These are phyloP conservation scores for Brassica juncea DNA, from an alignment of 345 rosid species.

Conservation along the genomic window DNA sequence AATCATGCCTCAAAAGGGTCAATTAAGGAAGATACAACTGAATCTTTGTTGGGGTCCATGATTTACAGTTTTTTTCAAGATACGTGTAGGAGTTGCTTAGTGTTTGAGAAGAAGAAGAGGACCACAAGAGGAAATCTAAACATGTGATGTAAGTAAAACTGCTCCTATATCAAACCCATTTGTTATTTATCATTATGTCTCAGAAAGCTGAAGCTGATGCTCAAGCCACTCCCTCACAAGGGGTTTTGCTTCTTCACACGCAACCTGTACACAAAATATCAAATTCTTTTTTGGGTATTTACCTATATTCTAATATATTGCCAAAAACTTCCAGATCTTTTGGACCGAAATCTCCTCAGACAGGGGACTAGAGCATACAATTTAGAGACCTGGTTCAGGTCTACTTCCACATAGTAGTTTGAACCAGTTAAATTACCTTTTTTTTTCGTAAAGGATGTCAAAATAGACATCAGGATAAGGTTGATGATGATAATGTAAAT, in stretches of 20 bases:
- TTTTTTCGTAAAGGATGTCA: not conserved
- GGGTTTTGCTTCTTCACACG: slow-evolving; percentile 44
- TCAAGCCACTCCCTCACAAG: slow-evolving; percentile 38
- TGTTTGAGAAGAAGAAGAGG: slow-evolving; percentile 31
- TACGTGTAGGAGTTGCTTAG: slow-evolving; percentile 40
- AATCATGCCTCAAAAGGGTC: slow-evolving; percentile 38
- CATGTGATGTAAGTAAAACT: slow-evolving; percentile 35
- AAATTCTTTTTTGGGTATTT: slow-evolving; percentile 20
- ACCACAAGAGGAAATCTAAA: slow-evolving; percentile 40
- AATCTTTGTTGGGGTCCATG: slow-evolving; percentile 44
- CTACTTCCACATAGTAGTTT: not conserved
- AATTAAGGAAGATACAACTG: slow-evolving; percentile 41
- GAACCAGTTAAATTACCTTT: not conserved
- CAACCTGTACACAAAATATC: slow-evolving; percentile 36
- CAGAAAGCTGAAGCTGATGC: slow-evolving; percentile 41
- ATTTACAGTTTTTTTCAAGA: slow-evolving; percentile 23
- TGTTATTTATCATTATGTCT: slow-evolving; percentile 43
- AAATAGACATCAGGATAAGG: slow-evolving; percentile 8
- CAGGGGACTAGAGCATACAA: not conserved
- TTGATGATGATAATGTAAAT: slow-evolving; percentile 11
- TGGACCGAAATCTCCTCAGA: not conserved
- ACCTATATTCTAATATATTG: not conserved
- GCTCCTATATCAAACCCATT: slow-evolving; percentile 34
- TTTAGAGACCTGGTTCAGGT: not conserved
- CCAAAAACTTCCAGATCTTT: not conserved